Base-by-base conservation (phyloP, 169 alveolate genomes). In the Plasmodium coatneyi region DNA sequence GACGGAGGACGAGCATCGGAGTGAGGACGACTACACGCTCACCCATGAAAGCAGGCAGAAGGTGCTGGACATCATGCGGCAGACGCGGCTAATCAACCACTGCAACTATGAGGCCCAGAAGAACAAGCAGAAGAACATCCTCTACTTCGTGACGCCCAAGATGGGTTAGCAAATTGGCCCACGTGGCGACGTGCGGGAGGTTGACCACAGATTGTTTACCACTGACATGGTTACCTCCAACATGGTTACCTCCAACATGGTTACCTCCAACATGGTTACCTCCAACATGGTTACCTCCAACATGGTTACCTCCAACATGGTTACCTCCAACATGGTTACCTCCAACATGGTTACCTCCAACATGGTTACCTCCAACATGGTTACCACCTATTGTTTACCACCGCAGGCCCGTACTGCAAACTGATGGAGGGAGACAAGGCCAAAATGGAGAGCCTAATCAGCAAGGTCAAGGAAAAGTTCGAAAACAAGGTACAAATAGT, bases 111-210 rank as follows among this genome's bases (percentile, higher is more conserved):
- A 91, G 56, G 56, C 74, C 3, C 95, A 91, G 56, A 80, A 70
- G 78, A 91, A 91, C 34, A 80, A 81, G 19, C 74, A 78, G 66
- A 91, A 81, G 66, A 91, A 91, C 41, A 74, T 91, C 25, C 66
- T 91, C 16, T 81, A 91, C 71, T 80, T 91, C 60, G 95, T 91
- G n/a, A 91, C 95, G 16, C 95, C 95, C 72, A 91, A 91, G 66
- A 71, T 81, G 30, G 95, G 95, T 91, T 70, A 91, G 82, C 9
- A 16, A 28, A 5, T 41, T 52, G 46, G 22, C 22, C 12, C 16
- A 34, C 56, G 10, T 14, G 49, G 25, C 83, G 39, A 43, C 14
- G 54, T 16, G 1, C 9, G 22, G 22, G 7, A 12, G 6, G 9
- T 49, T 52, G 22, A 25, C 7, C 81, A 19, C 60, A 28, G n/a